Evolutionary conservation across 2,329 filamentous ascomycete species (phyloP).

Genomic region (Trichoderma sp.): DNA sequence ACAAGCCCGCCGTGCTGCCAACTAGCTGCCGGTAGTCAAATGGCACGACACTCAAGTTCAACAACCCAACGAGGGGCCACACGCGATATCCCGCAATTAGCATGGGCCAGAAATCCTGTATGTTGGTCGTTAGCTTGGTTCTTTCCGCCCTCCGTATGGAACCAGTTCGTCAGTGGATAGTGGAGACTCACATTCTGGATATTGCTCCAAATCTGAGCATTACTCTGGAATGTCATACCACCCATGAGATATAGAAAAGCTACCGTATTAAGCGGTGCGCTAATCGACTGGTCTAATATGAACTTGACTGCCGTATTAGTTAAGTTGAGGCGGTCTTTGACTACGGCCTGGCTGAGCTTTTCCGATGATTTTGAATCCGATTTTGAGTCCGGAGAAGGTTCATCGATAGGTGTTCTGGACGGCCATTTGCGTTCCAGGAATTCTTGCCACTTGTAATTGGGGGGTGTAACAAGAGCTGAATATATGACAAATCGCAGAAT

Average conservation of each 20-base stretch:
- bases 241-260: conserved; percentile 17
- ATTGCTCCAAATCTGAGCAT: conserved; percentile 8
- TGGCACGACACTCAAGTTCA: conserved; percentile 17
- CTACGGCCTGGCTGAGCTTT: not conserved
- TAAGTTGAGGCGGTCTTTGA: conserved; percentile 1
- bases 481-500: conserved; percentile 15
- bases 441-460: conserved; percentile 20
- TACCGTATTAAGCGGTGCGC: conserved; percentile 14
- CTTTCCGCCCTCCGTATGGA: not conserved
- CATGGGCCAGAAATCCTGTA: conserved; percentile 20
- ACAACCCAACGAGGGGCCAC: conserved; percentile 13
- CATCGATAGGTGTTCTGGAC: not conserved
- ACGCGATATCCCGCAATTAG: conserved; percentile 17
- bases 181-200: conserved; percentile 1
- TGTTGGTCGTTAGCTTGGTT: not conserved
- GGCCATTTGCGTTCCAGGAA: conserved; percentile 11
- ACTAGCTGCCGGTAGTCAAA: conserved; percentile 18
- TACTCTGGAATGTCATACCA: conserved; percentile 12
- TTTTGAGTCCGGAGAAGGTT: not conserved
- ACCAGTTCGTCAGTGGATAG: not conserved
- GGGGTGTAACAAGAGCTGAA: conserved; percentile 13
- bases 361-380: not conserved
- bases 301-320: conserved; percentile 15
- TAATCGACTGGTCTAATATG: conserved; percentile 12
- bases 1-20: conserved; percentile 7